Evolutionary conservation across 2,329 filamentous ascomycete species (phyloP), one percentile per base, ranked within the genome.

Genomic region (Alternaria viburni): DNA sequence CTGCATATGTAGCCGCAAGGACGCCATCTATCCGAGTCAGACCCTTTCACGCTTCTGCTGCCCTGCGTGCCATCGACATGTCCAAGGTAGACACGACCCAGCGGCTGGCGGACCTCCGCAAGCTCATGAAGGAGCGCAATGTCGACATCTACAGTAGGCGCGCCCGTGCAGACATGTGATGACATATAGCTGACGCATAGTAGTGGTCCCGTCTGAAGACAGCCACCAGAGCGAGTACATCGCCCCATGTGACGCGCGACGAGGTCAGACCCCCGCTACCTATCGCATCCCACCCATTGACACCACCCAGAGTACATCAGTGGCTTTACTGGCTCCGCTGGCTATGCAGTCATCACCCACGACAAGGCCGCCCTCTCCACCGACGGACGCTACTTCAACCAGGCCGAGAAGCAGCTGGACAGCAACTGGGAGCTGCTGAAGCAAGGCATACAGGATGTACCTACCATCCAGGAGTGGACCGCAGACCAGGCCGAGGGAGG

Each of bases 161-260:
- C n/a, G 23, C 25, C 17, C 49, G 12, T 17, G 19, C 17, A 15
- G 19, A 21, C 36, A 26, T 17, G 21, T 44, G 45, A 56, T 23
- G 25, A 57, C 46, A 47, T 12, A 51, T 21, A 68, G 73, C 82
- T 86, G 71, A 84, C 74, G 71, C 66, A 8, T 52, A 26, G 46
- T 78, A 98, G 95, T 99, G 77, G 88, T 98, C 7, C 96, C 96
- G 1, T 97, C 95, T 32, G 96, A 98, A 87, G 96, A 99, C 80
- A 95, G 93, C 77, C 96, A 99, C 80, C 93, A 95, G 71, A 98
- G 95, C 70, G 96, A 99, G 83, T 99, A 99, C 81, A 97, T 97
- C 80, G 96, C 96, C 54, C 90, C 91, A n/a, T 97, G 93, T 79
- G 96, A 99, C 83, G 94, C 88, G 65, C 90, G 96, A 70, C 90